phyloP scores from a whole-genome alignment of 805 yeast species.

The Yarrowia sp. region DNA sequence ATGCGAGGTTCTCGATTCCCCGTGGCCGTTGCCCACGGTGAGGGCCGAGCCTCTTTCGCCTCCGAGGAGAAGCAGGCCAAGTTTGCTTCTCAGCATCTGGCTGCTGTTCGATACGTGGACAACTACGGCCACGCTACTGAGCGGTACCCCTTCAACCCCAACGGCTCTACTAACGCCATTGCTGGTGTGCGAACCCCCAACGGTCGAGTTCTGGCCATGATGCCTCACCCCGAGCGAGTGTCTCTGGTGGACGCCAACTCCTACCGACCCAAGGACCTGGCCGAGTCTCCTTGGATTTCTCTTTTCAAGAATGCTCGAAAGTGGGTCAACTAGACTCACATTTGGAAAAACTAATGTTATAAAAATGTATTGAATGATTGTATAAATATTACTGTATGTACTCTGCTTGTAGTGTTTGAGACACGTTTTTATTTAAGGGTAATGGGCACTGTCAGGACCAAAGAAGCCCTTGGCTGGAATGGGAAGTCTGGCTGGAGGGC shows the following conservation, averaged over 20 bases:
- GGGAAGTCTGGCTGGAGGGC: constrained; percentile 9
- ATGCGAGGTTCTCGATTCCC: constrained; percentile 96
- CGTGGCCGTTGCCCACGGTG: constrained; percentile 98
- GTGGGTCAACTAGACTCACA: constrained; percentile 68
- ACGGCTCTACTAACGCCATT: constrained; percentile 92
- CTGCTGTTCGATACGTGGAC: constrained; percentile 82
- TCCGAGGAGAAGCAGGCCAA: constrained; percentile 54
- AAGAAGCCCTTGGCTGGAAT: constrained; percentile 46
- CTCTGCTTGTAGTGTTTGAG: too few relatives aligned
- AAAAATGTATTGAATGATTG: constrained; percentile 33
- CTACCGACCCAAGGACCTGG: constrained; percentile 65
- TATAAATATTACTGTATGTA: constrained; percentile 2
- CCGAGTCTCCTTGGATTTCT: constrained; percentile 94
- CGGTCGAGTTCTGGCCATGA: constrained; percentile 96
- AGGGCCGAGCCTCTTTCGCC: constrained; percentile 85
- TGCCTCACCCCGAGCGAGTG: constrained; percentile 99
- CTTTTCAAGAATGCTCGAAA: constrained; percentile 90
- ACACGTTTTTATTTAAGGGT: constrained; percentile 22
- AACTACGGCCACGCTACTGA: constrained; percentile 87
- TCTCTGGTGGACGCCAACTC: constrained; percentile 87
- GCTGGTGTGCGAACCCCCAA: constrained; percentile 89
- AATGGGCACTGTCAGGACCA: constrained; percentile 47
- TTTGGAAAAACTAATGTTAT: constrained; percentile 22
- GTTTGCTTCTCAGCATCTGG: constrained; percentile 59
- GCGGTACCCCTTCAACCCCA: constrained; percentile 91